These are phyloP conservation scores for Aspergillus sp. DNA, from an alignment of 2,329 filamentous ascomycete genomes.

Conservation along the genomic window DNA sequence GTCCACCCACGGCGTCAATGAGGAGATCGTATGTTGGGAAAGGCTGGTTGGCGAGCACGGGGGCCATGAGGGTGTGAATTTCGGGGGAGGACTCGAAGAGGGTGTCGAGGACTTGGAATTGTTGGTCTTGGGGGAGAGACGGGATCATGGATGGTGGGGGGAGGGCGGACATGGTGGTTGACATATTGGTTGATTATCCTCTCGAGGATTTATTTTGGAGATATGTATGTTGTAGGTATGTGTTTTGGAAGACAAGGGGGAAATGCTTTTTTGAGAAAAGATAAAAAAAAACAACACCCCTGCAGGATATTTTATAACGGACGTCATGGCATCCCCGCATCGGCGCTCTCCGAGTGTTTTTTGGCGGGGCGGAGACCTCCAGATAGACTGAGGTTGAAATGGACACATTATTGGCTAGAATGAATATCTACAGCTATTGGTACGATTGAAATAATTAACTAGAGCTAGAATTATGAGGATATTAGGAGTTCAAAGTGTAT, in stretches of 20 bases:
- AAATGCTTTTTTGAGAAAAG: not conserved
- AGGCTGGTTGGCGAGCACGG: constrained; percentile 55
- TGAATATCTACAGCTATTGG: no score
- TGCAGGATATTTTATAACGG: not conserved
- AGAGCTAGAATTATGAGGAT: no score
- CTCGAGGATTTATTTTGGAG: not conserved
- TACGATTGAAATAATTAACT: no score
- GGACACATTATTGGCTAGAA: no score
- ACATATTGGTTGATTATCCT: not conserved
- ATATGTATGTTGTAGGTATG: not conserved
- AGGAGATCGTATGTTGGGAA: constrained; percentile 67
- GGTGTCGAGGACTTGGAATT: constrained; percentile 60
- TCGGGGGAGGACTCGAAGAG: constrained; percentile 79
- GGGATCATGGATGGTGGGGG: constrained; percentile 56
- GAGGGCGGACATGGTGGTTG: constrained; percentile 37
- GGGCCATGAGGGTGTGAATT: constrained; percentile 67
- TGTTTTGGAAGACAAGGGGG: not conserved
- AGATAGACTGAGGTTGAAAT: constrained; percentile 1
- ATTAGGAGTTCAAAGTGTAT: no score
- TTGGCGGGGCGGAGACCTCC: constrained; percentile 16
- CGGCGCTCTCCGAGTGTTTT: constrained; percentile 14
- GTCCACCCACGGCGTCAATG: constrained; percentile 60
- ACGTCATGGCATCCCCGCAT: constrained; percentile 11
- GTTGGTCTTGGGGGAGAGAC: constrained; percentile 50
- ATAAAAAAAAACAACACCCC: not conserved